Base-by-base conservation (phyloP, 1,139 yeast species). In the Zygoascus meyerae region DNA sequence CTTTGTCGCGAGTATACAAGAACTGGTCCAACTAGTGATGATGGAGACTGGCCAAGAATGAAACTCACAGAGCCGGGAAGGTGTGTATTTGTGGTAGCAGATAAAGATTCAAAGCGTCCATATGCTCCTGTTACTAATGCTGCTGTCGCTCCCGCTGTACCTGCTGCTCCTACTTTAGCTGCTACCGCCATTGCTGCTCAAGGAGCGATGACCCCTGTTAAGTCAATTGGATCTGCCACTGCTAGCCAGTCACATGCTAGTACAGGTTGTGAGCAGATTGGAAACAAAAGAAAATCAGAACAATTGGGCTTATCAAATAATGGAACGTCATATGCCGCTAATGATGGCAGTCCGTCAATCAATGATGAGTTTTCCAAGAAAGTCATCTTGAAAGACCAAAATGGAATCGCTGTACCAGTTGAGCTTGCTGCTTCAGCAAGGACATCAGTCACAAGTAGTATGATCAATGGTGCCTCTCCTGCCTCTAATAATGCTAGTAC, bases 1-100 rank as follows among this genome's bases (percentile, higher is more conserved):
- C 83, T 92, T 16, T 72, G 82, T 14, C 75, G 92, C 56, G 97
- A 92, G 64, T 92, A 95, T 92, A 68, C 68, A 18, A 49, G 60
- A 52, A 52, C 70, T 64, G 69, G 70, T 6, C 49, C 60, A 51
- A 51, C 70, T 64, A 55, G 70, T 60, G 58, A 77, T 65, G 52
- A 68, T 70, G 51, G 73, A 70, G 57, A 82, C 70, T 69, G 92
- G 75, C 75, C 75, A 2, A 70, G 65, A 45, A 59, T 70, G 45
- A 58, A 64, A 21, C 49, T 55, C n/a, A 58, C 68, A 2, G 57
- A 64, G 2, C 48, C 52, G 11, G 71, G 90, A 2, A 75, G 81
- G 55, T 84, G 90, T 54, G 94, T 94, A 1, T 84, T 84, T 62
- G 70, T 79, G 8, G 70, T 72, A 44, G 84, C 79, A 58, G 63